phyloP scores from a whole-genome alignment of 768 basidiomycete genomes.

The Collybia sp. region DNA sequence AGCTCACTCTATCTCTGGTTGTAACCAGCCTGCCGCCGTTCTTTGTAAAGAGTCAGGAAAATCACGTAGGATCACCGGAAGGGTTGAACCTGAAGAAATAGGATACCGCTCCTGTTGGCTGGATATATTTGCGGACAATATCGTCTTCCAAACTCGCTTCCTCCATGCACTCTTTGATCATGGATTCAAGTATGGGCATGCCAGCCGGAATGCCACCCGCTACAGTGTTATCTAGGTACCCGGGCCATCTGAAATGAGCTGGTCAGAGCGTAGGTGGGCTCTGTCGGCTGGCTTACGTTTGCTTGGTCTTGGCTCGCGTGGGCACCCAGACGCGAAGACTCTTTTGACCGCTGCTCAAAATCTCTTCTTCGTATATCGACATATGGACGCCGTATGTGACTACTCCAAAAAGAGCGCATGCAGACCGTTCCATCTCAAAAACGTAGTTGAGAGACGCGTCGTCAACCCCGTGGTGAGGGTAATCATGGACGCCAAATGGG shows the following conservation, averaged over 20 bases:
- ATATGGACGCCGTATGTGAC: constrained; percentile 93
- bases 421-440: constrained; percentile 88
- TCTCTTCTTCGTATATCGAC: constrained; percentile 57
- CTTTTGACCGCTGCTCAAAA: constrained; percentile 25
- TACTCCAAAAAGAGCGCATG: constrained; percentile 84
- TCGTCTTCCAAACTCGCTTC: constrained; percentile 78
- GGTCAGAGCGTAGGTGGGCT: not conserved
- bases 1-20: constrained; percentile 79
- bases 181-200: constrained; percentile 60
- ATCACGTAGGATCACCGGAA: not conserved
- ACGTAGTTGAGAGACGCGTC: constrained; percentile 52
- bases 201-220: constrained; percentile 91
- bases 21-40: constrained; percentile 70
- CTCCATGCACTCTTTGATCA: constrained; percentile 91
- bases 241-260: constrained; percentile 59
- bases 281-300: constrained; percentile 54
- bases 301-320: constrained; percentile 79
- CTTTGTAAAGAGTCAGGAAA: constrained; percentile 21
- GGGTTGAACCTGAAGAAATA: constrained; percentile 68
- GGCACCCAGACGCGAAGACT: constrained; percentile 80
- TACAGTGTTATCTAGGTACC: constrained; percentile 84
- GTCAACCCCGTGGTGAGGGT: constrained; percentile 29
- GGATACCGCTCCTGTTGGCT: constrained; percentile 64
- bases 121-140: constrained; percentile 56
- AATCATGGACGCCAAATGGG: constrained; percentile 58